phyloP scores from a whole-genome alignment of 257 asterid genomes.

The Fraxinus cuspidata region DNA sequence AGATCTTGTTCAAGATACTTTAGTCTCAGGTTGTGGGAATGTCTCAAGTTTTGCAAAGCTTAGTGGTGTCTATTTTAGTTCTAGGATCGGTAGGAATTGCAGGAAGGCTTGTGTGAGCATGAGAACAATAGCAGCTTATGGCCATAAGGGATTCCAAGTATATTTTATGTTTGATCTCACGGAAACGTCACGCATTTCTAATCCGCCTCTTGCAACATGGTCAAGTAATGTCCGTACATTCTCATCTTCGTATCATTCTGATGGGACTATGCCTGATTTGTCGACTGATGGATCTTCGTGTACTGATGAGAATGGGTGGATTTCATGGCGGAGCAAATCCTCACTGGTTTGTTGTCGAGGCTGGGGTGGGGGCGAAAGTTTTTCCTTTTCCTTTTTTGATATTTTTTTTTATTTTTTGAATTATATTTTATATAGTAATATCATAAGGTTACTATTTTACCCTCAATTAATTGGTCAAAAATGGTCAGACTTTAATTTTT shows the following conservation, averaged over 20 bases:
- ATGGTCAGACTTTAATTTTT: too few relatives aligned
- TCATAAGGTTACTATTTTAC: too few relatives aligned
- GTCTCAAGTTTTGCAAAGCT: conserved; percentile 53
- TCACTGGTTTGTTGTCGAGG: too few relatives aligned
- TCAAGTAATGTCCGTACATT: conserved; percentile 31
- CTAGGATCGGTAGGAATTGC: conserved; percentile 41
- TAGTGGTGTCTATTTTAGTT: conserved; percentile 40
- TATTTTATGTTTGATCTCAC: conserved; percentile 24
- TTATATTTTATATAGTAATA: too few relatives aligned
- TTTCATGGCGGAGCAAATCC: too few relatives aligned
- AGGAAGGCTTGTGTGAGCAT: conserved; percentile 44
- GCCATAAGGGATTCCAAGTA: conserved; percentile 28
- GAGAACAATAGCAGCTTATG: conserved; percentile 34
- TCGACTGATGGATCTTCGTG: conserved; percentile 43
- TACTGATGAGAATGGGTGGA: conserved; percentile 44
- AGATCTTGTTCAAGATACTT: conserved; percentile 56
- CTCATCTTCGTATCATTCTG: conserved; percentile 56
- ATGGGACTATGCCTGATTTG: conserved; percentile 42
- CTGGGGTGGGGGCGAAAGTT: too few relatives aligned
- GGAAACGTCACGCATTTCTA: conserved; percentile 20
- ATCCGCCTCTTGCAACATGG: conserved; percentile 29
- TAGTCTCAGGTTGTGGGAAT: conserved; percentile 48
- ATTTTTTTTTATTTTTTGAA: too few relatives aligned
- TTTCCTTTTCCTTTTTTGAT: too few relatives aligned
- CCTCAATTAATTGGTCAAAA: too few relatives aligned